These are phyloP conservation scores for Cenchrus fungigraminus DNA, from an alignment of 176 grass and related monocot genomes.

Conservation along the genomic window DNA sequence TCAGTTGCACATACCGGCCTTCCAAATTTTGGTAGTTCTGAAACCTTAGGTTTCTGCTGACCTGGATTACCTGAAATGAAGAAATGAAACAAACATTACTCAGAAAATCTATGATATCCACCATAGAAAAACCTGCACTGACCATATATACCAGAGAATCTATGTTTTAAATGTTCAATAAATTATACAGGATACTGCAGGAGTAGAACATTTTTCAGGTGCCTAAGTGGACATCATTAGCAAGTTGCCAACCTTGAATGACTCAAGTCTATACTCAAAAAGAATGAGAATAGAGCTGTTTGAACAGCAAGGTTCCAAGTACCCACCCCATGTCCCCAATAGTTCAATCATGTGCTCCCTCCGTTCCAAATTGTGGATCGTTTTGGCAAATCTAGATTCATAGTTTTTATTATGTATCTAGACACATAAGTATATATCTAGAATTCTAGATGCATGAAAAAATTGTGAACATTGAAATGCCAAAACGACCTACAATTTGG, in stretches of 20 bases:
- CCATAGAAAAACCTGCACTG: neutral
- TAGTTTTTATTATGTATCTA: too few species aligned
- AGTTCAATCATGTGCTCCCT: constrained; percentile 14
- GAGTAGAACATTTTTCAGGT: neutral
- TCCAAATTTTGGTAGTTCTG: constrained; percentile 89
- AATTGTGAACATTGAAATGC: too few species aligned
- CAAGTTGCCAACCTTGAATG: neutral
- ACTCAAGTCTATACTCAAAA: neutral
- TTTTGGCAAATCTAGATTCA: too few species aligned
- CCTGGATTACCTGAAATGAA: constrained; percentile 78
- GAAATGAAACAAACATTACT: constrained; percentile 12
- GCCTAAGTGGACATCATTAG: neutral
- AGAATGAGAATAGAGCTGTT: neutral
- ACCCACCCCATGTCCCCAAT: neutral
- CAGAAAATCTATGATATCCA: neutral
- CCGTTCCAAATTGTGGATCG: too few species aligned
- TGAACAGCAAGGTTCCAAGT: constrained; percentile 11
- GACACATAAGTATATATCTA: too few species aligned
- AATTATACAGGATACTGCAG: constrained; percentile 14
- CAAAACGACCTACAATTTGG: too few species aligned
- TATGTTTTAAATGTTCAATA: neutral
- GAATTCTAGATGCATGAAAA: too few species aligned
- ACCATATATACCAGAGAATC: neutral
- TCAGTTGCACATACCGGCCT: constrained; percentile 63
- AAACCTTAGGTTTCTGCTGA: constrained; percentile 87